Base-by-base conservation (phyloP, 2,329 filamentous ascomycete genomes). In the Chrysoporthe deuterocubensis region DNA sequence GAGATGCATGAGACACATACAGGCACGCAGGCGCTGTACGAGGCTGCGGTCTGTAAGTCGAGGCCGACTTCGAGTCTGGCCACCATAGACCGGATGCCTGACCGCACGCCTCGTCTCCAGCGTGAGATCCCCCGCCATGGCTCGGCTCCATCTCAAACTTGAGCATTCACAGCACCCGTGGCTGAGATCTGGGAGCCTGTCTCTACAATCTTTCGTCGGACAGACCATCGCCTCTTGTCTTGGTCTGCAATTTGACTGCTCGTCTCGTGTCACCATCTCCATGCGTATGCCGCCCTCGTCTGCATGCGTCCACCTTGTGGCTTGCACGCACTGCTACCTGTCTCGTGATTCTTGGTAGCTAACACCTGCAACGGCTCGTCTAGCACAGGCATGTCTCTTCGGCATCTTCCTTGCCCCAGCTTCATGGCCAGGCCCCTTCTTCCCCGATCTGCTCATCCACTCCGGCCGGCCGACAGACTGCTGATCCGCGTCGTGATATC, bases 101-200 rank as follows among this genome's bases (percentile, higher is more conserved):
- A 54, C 32, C 4, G 21, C 32, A 13, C 26, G 32, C 26, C 11
- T 14, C 54, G 54, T 57, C 32, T 40, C 34, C 16, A 40, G 40
- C 54, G 34, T 40, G 54, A 59, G 52, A 68, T 50, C 37, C 43
- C 21, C 43, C 34, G 34, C 48, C 21, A n/a, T 61, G 50, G 58
- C 67, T 69, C 66, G 69, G 60, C 54, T 68, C 61, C 32, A 57
- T 40, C 56, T 68, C 66, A 43, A 70, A 68, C 69, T 61, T 70
- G 66, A 65, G 69, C 69, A 70, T 43, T 70, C 67, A 70, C 21
- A 62, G 32, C 50, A 63, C 44, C 21, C 56, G 48, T 62, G 52
- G 57, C 48, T 66, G 52, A 52, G 61, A 63, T 59, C 32, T 44
- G 16, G n/a, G n/a, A 26, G 42, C 26, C 34, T 52, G 8, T 42